Base-by-base conservation (phyloP, 2,329 filamentous ascomycete species). In the Cryphonectria japonica region DNA sequence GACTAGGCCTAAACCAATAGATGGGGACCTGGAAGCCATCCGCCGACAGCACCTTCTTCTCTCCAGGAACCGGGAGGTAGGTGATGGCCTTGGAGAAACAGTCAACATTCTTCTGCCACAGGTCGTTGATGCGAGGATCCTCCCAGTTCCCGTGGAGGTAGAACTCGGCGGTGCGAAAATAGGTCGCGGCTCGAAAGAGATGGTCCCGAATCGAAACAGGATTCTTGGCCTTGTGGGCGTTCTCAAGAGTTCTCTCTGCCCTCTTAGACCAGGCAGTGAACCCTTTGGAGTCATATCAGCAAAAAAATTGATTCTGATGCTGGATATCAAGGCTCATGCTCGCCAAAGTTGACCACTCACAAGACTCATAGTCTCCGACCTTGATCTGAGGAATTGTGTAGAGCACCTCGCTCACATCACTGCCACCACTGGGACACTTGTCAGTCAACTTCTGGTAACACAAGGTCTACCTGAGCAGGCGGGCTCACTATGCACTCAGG, bases 151-250 rank as follows among this genome's bases (percentile, higher is more conserved):
- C 78, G 65, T 82, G 80, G 13, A 84, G 76, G 73, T 79, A 85
- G 72, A 83, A 82, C 71, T 82, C 80, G 11, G 84, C 80, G 0
- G 75, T 68, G 32, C 83, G 80, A 73, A 80, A 85, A 75, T 85
- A 85, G 0, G 76, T 79, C 0, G 83, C 73, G 2, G 82, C 80
- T 6, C 77, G 78, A 73, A 85, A 84, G 75, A 65, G 29, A 13
- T 16, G 50, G 43, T 65, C 63, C 14, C 63, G 63, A 26, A 50
- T 65, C n/a, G 63, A 65, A 22, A 65, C n/a, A 34, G 43, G 39
- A 16, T 65, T 65, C 41, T 46, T 65, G 39, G 62, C 39, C 39
- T 52, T n/a, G 5, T 32, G 14, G 26, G 39, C 39, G 62, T 65
- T 3, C 3, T 14, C 22, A 46, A 65, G 39, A 32, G 39, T 65